Evolutionary conservation across 257 asterid species (phyloP), one percentile per base, ranked within the genome.

Genomic region (Salvia splendens): DNA sequence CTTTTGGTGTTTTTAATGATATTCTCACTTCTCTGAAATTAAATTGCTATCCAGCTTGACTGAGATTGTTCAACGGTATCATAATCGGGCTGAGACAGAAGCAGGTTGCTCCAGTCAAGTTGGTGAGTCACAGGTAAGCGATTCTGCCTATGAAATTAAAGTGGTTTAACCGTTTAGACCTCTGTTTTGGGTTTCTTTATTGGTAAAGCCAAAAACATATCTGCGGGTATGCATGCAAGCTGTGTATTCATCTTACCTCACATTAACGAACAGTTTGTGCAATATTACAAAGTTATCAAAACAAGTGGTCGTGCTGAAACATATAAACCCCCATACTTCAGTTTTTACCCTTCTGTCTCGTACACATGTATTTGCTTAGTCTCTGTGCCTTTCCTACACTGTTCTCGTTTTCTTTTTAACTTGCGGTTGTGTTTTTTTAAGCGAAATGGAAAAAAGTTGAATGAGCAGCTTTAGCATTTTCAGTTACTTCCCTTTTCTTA

Each of bases 51-150:
- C 42, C 73, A 76, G 80, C 70, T 69, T 76, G 49, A 61, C 59
- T 0, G 80, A 76, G 30, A 61, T 76, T 51, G 67, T 76, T 48
- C 74, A 28, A 2, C 73, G 68, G 11, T 76, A 76, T 64, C 58
- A 57, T 5, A 49, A 12, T n/a, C 71, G 6, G 51, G 12, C n/a
- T 14, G 76, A 61, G 59, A 16, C n/a, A 5, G 74, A 71, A 8
- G 32, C 71, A 38, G 47, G 55, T 47, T 41, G 71, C 61, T 76
- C 73, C 5, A 14, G 41, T 41, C 69, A 49, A 65, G 65, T 16
- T 41, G 9, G 55, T 35, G 63, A 60, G 65, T 4, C 61, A 42
- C 55, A 58, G 73, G 80, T 76, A 74, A 43, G 45, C 12, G 24
- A 14, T 51, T 66, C 38, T 49, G 28, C 4, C 12, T n/a, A 9